These are phyloP conservation scores for Vishniacozyma victoriae DNA, from an alignment of 768 basidiomycete genomes.

Conservation along the genomic window DNA sequence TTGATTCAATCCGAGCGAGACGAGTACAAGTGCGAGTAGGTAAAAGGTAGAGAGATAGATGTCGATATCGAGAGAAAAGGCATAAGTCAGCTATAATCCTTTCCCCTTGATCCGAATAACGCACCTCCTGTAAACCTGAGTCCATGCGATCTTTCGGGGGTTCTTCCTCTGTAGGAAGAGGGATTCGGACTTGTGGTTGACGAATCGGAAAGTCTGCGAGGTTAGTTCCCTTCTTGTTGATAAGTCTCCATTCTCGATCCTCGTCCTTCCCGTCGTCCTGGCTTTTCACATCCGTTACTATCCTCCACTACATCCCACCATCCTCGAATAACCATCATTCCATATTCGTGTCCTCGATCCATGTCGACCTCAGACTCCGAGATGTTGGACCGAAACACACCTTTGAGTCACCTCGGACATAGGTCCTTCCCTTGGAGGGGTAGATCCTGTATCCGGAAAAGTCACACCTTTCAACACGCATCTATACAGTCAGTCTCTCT, in stretches of 20 bases:
- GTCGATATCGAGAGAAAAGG: neutral
- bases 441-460: constrained; percentile 98
- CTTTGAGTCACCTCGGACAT: constrained; percentile 94
- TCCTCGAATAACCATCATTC: neutral
- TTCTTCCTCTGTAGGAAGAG: constrained; percentile 99
- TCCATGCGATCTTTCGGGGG: constrained; percentile 99
- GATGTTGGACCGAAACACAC: no score
- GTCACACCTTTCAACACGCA: constrained; percentile 96
- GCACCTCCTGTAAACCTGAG: constrained; percentile 50
- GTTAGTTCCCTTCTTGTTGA: neutral
- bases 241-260: neutral
- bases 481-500: no score
- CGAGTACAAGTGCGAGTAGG: neutral
- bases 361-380: no score
- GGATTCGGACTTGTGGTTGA: constrained; percentile 84
- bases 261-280: neutral
- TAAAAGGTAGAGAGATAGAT: neutral
- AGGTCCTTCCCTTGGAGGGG: constrained; percentile 92
- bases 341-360: neutral
- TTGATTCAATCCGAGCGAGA: no score
- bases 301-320: neutral
- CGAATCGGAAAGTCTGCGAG: constrained; percentile 86
- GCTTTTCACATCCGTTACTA: neutral
- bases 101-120: constrained; percentile 1
- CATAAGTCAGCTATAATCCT: neutral